Percentiles rank a stretch among this genome's conserved stretches.
These are phyloP conservation scores for Sporodiniella umbellata DNA, from an alignment of 371 early-diverging fungal genomes.

Conservation along the genomic window DNA sequence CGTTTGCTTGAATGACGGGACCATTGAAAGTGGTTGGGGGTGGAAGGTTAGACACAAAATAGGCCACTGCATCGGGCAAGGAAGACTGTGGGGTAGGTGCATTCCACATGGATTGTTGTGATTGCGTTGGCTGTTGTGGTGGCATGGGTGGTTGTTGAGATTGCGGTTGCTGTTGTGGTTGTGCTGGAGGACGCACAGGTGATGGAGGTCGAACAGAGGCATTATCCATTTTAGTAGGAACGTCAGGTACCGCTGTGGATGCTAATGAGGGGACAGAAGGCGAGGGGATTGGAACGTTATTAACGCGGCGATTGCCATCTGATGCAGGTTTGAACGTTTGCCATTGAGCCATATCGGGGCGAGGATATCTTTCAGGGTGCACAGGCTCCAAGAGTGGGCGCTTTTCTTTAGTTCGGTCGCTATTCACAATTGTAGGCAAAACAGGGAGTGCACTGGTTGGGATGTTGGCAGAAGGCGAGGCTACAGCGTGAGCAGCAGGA, in stretches of 20 bases:
- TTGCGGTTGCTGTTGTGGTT: conserved; percentile 7
- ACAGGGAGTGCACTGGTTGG: neutral
- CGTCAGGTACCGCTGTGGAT: neutral
- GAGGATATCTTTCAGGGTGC: conserved; percentile 68
- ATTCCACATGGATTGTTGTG: neutral
- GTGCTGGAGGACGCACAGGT: conserved; percentile 7
- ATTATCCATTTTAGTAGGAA: neutral
- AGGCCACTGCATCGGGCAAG: conserved; percentile 60
- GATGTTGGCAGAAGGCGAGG: conserved; percentile 2
- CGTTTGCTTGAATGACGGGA: conserved; percentile 46
- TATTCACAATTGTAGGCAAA: conserved; percentile 1
- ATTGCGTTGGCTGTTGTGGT: too few relatives aligned
- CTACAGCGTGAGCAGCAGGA: neutral
- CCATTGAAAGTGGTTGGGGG: conserved; percentile 51
- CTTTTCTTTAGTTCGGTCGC: conserved; percentile 25
- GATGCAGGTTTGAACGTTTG: conserved; percentile 58
- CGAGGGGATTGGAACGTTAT: conserved; percentile 1
- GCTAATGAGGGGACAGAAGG: conserved; percentile 5
- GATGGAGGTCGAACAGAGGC: conserved; percentile 3
- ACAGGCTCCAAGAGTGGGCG: conserved; percentile 65
- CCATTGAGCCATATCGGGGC: conserved; percentile 82
- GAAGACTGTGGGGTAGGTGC: conserved; percentile 10
- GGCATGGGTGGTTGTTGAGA: conserved; percentile 11
- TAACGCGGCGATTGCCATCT: conserved; percentile 33
- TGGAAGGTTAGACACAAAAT: conserved; percentile 55